Base-by-base conservation (phyloP, 2,329 filamentous ascomycete species). In the Onygena corvina region DNA sequence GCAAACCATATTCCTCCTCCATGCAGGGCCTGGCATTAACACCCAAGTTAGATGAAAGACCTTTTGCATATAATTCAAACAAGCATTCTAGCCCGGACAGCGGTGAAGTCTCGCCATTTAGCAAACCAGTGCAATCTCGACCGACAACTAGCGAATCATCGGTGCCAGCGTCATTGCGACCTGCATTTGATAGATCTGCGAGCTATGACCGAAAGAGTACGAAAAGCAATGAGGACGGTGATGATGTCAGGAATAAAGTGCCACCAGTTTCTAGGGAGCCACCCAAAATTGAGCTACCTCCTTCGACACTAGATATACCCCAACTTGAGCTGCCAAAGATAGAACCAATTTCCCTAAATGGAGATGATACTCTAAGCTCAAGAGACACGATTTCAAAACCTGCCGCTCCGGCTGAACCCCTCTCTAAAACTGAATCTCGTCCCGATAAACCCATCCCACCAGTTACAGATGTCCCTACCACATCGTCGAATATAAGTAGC, bases 321-420 rank as follows among this genome's bases (percentile, higher is more conserved):
- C 45, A 49, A 14, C 35, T 42, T 16, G 51, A 53, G 7, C 38
- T 38, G 6, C 34, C 49, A 11, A 50, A 50, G 27, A 14, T 20
- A 42, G 27, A n/a, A 14, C 16, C 21, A 27, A 21, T 12, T 14
- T 11, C 38, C 3, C 25, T 27, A 11, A 42, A 42, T n/a, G 38
- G 38, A 1, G 38, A 42, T 5, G 14, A 14, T 42, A 23, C 20
- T 25, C 9, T 23, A 3, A 23, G 8, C 16, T 25, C 16, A 23
- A 42, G 16, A 25, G 38, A 23, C 25, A 7, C 27, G 21, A 25
- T n/a, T n/a, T n/a, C 21, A 14, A 23, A n/a, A 5, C 20, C 5
- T 4, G 36, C 18, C 16, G 23, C 38, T 7, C 38, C 38, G 3
- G 38, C 11, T 8, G 38, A 27, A 11, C 38, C 38, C n/a, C 38